Evolutionary conservation across 1,284 basidiomycete species (phyloP), one percentile per base, ranked within the genome.

Genomic region (Leccinum pachyderme): DNA sequence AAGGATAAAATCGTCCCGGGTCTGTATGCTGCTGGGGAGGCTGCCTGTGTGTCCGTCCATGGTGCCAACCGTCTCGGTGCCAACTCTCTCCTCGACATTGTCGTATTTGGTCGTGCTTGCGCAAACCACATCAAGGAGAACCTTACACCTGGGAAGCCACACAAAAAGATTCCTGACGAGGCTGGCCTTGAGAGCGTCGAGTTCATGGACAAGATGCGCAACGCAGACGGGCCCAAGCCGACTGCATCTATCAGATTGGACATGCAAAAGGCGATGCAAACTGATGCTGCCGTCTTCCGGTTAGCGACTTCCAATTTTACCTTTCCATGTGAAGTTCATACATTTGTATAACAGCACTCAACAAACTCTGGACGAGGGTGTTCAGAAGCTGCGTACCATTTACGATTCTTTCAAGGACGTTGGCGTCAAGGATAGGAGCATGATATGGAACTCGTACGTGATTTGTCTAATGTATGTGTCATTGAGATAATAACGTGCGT

Each of bases 251-350:
- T 99, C 72, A 85, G 97, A 61, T 74, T 97, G 59, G 87, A 93
- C 69, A 95, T 99, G 94, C 97, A 99, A 75, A 98, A 97, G 81
- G 93, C 94, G 51, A 99, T 99, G 96, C 96, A 99, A 75, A 73
- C 85, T 47, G 92, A 95, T 72, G 93, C 92, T 51, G 93, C 92
- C 62, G 93, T 95, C 61, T 95, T 95, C 82, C 81, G 89, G 84
- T 87, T 57, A 37, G 77, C 72, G 18, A 35, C 12, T 28, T 52
- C 18, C 44, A 18, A 31, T 5, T 25, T 44, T 35, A 33, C 33
- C 18, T 48, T 39, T 28, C n/a, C 18, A 0, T 22, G 11, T 53
- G 27, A 57, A 43, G 47, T 32, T 59, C 44, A 18, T 52, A 72
- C 68, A 15, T 41, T 18, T 15, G 15, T 22, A 49, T 39, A 18